A percentile compares a stretch with the other conserved stretches of the same genome.
Conservation (phyloP, 768 basidiomycete species). For the Leccinum sublutescens region DNA sequence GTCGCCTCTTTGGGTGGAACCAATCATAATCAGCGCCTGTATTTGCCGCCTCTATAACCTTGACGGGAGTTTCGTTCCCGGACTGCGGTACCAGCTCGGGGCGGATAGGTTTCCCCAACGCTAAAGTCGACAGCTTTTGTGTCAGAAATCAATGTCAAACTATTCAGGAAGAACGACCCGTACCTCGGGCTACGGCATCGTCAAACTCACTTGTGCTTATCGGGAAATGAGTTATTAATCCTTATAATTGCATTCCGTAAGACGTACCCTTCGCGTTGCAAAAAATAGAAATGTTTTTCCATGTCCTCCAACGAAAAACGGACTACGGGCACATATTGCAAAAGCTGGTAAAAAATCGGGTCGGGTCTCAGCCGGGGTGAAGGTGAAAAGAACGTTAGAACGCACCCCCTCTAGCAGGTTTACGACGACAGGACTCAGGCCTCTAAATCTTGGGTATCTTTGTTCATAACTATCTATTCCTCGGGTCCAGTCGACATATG, state of each 20-base stretch:
- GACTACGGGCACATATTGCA: slow-evolving; percentile 7
- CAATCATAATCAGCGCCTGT: slow-evolving; percentile 13
- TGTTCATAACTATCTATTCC: slow-evolving; percentile 1
- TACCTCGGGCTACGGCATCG: slow-evolving; percentile 21
- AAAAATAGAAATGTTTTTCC: slow-evolving; percentile 27
- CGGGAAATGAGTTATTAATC: slow-evolving; percentile 4
- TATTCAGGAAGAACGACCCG: neutral
- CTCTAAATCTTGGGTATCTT: slow-evolving; percentile 25
- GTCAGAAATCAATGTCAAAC: slow-evolving; percentile 12
- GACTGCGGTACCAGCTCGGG: slow-evolving; percentile 23
- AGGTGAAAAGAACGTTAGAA: neutral
- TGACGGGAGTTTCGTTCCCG: neutral
- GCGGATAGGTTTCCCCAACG: slow-evolving; percentile 13
- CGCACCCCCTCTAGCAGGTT: slow-evolving; percentile 34
- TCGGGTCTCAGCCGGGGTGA: neutral
- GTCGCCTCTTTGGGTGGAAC: slow-evolving; percentile 14
- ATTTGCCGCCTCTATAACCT: slow-evolving; percentile 14
- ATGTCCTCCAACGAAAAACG: slow-evolving; percentile 23
- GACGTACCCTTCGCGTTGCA: slow-evolving; percentile 20
- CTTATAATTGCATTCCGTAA: neutral
- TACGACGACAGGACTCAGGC: slow-evolving; percentile 21
- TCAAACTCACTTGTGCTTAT: slow-evolving; percentile 26
- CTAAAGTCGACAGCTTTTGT: slow-evolving; percentile 5
- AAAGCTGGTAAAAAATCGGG: slow-evolving; percentile 16
- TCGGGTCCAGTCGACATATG: slow-evolving; percentile 22